A percentile compares a stretch with the other conserved stretches of the same genome.
Evolutionary conservation across 2,329 filamentous ascomycete species (phyloP).

Genomic region (Bipolaris cookei): DNA sequence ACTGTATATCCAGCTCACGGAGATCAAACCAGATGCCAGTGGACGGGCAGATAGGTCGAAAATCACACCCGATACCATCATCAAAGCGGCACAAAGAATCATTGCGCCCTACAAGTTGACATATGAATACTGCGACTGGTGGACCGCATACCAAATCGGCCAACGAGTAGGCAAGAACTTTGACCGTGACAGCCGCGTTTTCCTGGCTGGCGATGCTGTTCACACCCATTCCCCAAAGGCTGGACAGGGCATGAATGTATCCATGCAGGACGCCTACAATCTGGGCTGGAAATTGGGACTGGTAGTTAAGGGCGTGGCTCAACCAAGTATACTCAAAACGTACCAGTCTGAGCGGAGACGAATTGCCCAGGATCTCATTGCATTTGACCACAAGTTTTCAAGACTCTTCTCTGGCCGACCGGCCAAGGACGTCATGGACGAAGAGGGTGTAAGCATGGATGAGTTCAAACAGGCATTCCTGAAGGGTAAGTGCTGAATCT

Average conservation of each 20-base stretch:
- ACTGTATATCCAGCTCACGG: slow-evolving; percentile 68
- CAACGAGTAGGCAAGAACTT: slow-evolving; percentile 68
- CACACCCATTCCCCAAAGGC: slow-evolving; percentile 66
- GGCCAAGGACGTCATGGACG: slow-evolving; percentile 65
- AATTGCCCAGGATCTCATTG: slow-evolving; percentile 70
- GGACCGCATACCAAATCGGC: slow-evolving; percentile 71
- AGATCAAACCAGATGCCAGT: slow-evolving; percentile 53
- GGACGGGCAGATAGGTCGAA: slow-evolving; percentile 63
- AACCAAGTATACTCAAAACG: slow-evolving; percentile 56
- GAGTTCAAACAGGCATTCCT: slow-evolving; percentile 67
- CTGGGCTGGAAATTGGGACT: slow-evolving; percentile 63
- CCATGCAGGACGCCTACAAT: slow-evolving; percentile 70
- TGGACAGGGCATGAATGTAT: slow-evolving; percentile 75
- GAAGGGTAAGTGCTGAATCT: slow-evolving; percentile 42
- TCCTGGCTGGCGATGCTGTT: slow-evolving; percentile 72
- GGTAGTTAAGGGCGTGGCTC: slow-evolving; percentile 54
- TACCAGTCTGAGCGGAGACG: slow-evolving; percentile 62
- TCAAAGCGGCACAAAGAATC: slow-evolving; percentile 68
- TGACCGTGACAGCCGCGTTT: slow-evolving; percentile 64
- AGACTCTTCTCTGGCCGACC: slow-evolving; percentile 57
- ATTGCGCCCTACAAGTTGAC: slow-evolving; percentile 70
- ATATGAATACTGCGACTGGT: slow-evolving; percentile 71
- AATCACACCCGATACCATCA: slow-evolving; percentile 68
- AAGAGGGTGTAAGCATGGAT: slow-evolving; percentile 66
- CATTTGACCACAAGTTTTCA: slow-evolving; percentile 58